Evolutionary conservation across 352 stramenopile species (phyloP).

Genomic region (Globisporangium uncinulatum): DNA sequence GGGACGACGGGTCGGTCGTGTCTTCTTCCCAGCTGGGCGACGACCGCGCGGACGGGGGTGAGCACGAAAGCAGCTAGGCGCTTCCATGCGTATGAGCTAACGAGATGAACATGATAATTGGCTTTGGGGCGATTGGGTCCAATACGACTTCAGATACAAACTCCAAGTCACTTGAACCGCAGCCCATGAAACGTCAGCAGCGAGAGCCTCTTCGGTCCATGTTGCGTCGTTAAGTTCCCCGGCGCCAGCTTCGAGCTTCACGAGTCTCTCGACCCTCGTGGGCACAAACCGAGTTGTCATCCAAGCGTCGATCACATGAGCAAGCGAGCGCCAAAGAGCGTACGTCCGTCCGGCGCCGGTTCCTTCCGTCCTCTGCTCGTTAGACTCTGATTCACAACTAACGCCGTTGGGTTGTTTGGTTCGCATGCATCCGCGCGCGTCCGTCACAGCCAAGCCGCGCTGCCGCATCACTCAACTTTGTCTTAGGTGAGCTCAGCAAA

Average conservation of each 20-base stretch:
- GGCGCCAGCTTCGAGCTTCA: no score
- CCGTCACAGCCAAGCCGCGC: slow-evolving; percentile 11
- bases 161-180: no score
- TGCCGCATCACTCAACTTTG: slow-evolving; percentile 45
- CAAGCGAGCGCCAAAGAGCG: slow-evolving; percentile 42
- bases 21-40: neutral
- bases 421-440: no score
- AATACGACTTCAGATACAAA: no score
- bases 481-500: slow-evolving; percentile 54
- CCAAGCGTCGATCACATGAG: slow-evolving; percentile 25
- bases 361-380: neutral
- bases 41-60: neutral
- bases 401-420: slow-evolving; percentile 5
- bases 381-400: neutral
- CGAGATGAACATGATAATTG: neutral
- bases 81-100: neutral
- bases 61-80: neutral
- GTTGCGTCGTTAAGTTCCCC: no score
- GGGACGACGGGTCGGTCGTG: neutral
- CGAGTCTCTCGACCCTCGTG: no score
- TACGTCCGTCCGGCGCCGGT: slow-evolving; percentile 11
- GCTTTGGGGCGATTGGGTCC: no score
- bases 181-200: no score
- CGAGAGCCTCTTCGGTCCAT: no score
- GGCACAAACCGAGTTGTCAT: no score